Evolutionary conservation across 2,329 filamentous ascomycete genomes (phyloP), one percentile per base, ranked within the genome.

Genomic region (Colletotrichum chrysophilum): DNA sequence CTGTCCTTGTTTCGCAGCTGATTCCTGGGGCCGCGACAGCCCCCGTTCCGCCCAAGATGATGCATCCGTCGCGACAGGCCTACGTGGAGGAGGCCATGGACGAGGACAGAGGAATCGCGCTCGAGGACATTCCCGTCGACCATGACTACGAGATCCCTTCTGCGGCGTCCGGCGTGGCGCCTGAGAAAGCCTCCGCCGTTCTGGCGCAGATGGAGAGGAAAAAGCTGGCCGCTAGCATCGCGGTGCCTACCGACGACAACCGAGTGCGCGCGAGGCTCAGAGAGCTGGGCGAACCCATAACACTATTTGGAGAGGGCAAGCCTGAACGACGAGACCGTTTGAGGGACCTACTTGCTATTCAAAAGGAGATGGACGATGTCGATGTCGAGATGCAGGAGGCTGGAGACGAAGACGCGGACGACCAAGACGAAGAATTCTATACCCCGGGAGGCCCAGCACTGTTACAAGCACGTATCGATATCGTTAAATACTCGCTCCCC

Each of bases 361-460:
- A 95, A 78, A 90, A 92, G 2, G 94, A 96, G 82, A 90, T 91
- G 78, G 87, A 92, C 77, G 88, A 86, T 2, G 92, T 90, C 68
- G 93, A 93, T 78, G 87, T 89, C 75, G 87, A 84, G 60, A 92
- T 93, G 90, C 90, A 89, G 58, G 93, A 95, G 80, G 90, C 83
- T 10, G 84, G 83, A 8, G 82, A 84, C 74, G 82, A 82, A 68
- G 86, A 84, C 21, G 91, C 91, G 3, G 92, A 91, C 6, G 92
- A 92, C 21, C 92, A 93, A 79, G 94, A 97, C 78, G 96, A 98
- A 81, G 97, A 99, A 80, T 99, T 98, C 84, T 99, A 98, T 83
- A 98, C 96, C 0, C 91, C 94, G 79, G 97, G 97, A 4, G 91
- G 93, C 2, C 88, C 91, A 5, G 93, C 93, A 55, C 88, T 99